Evolutionary conservation across 2,329 filamentous ascomycete species (phyloP).

Genomic region (Fusarium temperatum): DNA sequence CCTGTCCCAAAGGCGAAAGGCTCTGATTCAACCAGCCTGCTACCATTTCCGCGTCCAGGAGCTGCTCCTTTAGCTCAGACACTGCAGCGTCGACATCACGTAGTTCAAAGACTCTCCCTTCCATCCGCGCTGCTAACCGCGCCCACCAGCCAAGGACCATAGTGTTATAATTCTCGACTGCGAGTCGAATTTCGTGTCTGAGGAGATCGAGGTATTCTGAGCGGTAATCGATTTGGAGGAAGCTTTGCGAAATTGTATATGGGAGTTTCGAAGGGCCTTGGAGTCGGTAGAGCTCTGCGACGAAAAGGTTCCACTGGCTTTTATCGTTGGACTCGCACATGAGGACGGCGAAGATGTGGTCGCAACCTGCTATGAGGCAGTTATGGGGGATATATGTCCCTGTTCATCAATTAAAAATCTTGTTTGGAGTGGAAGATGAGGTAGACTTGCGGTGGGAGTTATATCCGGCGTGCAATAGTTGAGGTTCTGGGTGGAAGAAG

Average conservation of each 20-base stretch:
- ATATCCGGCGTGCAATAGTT: not conserved
- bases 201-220: not conserved
- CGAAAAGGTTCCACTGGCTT: not conserved
- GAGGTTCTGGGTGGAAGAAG: not conserved
- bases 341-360: not conserved
- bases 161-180: not conserved
- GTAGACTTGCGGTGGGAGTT: not conserved
- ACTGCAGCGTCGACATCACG: not conserved
- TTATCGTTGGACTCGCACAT: not conserved
- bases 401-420: not conserved
- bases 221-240: not conserved
- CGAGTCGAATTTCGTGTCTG: accelerated
- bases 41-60: not conserved
- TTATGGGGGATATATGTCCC: not conserved
- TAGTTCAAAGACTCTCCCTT: not conserved
- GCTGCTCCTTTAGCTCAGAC: not conserved
- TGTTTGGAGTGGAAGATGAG: not conserved
- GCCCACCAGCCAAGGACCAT: not conserved
- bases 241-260: not conserved
- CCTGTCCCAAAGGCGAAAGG: not conserved
- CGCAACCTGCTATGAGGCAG: not conserved
- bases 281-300: not conserved
- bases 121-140: not conserved
- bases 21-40: not conserved
- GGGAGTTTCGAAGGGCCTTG: not conserved